Evolutionary conservation across 306 rosid genomes (phyloP).

Genomic region (Fragaria vesca): DNA sequence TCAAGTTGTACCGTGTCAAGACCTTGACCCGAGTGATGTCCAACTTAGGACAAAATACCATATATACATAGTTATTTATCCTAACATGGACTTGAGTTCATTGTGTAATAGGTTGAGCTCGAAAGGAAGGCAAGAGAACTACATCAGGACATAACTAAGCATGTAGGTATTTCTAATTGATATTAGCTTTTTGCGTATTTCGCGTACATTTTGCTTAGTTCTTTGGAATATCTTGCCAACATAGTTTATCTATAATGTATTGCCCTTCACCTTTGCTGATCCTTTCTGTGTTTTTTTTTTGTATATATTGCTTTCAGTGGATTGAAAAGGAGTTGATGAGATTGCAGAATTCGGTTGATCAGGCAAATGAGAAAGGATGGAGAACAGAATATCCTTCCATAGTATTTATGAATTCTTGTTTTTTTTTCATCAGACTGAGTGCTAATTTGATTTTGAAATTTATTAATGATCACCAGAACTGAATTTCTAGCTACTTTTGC

Average conservation of each 20-base stretch:
- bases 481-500: background rate
- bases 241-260: background rate
- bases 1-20: background rate
- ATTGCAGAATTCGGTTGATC: conserved; percentile 35
- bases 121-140: conserved; percentile 63
- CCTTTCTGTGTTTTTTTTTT: background rate
- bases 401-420: background rate
- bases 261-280: background rate
- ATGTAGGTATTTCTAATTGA: conserved; percentile 38
- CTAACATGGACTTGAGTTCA: background rate
- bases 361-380: conserved; percentile 40
- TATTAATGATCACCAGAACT: background rate
- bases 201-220: background rate
- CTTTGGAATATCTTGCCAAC: background rate
- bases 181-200: background rate
- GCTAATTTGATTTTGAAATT: no score
- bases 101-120: conserved; percentile 46
- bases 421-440: background rate
- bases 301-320: conserved; percentile 25
- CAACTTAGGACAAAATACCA: background rate
- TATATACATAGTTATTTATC: background rate
- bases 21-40: background rate
- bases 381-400: conserved; percentile 47
- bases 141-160: conserved; percentile 62
- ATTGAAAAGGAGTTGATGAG: conserved; percentile 35